Evolutionary conservation across 2,329 filamentous ascomycete species (phyloP), one percentile per base, ranked within the genome.

Genomic region (Byssochlamys sp.): DNA sequence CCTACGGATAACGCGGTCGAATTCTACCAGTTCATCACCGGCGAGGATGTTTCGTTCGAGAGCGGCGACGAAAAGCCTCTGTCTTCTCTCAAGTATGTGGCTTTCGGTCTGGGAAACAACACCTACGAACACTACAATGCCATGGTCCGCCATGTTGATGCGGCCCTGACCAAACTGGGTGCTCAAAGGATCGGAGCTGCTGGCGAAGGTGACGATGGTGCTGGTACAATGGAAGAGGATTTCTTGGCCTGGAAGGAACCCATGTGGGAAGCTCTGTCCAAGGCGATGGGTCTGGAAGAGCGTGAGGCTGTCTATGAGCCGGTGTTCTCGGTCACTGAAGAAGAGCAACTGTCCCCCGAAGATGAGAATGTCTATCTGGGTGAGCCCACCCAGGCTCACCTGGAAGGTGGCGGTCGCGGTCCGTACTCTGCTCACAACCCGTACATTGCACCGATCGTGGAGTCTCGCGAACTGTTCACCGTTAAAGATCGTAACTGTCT

Each of bases 121-220:
- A 97, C 94, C 28, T 99, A 99, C 73, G 94, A 99, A 73, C 94
- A 99, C 80, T 99, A 96, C 82, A 99, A 99, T 79, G 88, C 88
- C 55, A 96, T 99, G 90, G 91, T 99, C 60, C 90, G 92, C 73
- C 89, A 92, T 62, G 87, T 97, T 58, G 85, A 94, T 76, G 85
- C 88, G 72, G 86, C 85, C 61, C 79, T 99, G 59, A 81, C 85
- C 69, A 92, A 89, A 68, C 81, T 95, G 24, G 94, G 94, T 60
- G 94, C 89, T 11, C 81, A 85, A 69, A 84, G 90, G 64, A 90
- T 99, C 65, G 91, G 94, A 52, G 80, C 86, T 58, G 90, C 91
- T 57, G 94, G 95, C 66, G 92, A 97, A 78, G 94, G 94, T 68
- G 94, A 99, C 68, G 94, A 99, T 72, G 94, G 95, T 62, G 91